Base-by-base conservation (phyloP, 805 yeast genomes). In the Yamadazyma nakazawae region DNA sequence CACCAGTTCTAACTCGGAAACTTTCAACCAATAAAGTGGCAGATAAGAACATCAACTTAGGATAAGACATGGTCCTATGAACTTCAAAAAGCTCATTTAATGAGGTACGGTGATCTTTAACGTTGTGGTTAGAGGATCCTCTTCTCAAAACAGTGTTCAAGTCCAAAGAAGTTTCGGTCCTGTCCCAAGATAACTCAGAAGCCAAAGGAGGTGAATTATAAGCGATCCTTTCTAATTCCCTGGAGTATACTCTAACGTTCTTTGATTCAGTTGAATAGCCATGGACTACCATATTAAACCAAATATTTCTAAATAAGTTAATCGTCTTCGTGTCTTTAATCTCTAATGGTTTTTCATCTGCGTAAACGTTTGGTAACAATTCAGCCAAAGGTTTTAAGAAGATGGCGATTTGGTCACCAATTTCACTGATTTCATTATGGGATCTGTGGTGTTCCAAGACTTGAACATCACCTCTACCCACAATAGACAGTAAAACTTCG, bases 201-300 rank as follows among this genome's bases (percentile, higher is more conserved):
- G 96, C 96, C 43, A 90, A 73, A 2, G 96, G 89, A 2, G 97
- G 96, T 5, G 97, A 78, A 59, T 79, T 86, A 61, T 85, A 80
- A 1, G 99, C 98, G 54, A 94, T 85, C 45, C 82, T 70, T 55
- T 77, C 72, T 36, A 92, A 72, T 24, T 80, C 79, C 0, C 54
- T 54, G 37, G 65, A 62, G 57, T 78, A 75, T n/a, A 67, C 66
- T 46, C 67, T 65, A 13, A 80, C 76, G 58, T 82, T 69, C 12
- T 72, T 70, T 0, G 94, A 82, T 32, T 73, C 73, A 46, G 72
- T 72, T n/a, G 81, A 77, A 61, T 83, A 89, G 0, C 99, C 99
- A 64, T 94, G 96, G 24, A 91, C 86, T 3, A 84, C 92, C 75
- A 94, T 73, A 59, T 92, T 94, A 63, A 88, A 89, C 99, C 99